These are phyloP conservation scores for Cercospora beticola DNA, from an alignment of 2,329 filamentous ascomycete species.

Conservation along the genomic window DNA sequence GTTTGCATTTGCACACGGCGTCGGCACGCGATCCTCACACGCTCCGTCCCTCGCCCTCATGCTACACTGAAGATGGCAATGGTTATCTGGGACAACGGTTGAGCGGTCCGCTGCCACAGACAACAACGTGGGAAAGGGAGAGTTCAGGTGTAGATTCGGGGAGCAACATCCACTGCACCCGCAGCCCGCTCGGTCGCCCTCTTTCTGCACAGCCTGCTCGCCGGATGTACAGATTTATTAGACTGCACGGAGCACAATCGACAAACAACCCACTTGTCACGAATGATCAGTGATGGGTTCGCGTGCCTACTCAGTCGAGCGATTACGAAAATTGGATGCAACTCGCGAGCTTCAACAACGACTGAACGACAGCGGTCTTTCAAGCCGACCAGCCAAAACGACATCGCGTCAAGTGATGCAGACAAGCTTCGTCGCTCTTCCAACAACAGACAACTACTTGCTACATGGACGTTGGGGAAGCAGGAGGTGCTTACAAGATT, in stretches of 20 bases:
- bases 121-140: background rate
- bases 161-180: background rate
- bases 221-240: too few relatives aligned
- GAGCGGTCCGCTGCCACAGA: background rate
- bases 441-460: background rate
- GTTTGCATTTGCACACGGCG: background rate
- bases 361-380: too few relatives aligned
- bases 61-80: background rate
- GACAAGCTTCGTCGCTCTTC: background rate
- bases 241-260: too few relatives aligned
- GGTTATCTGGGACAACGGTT: background rate
- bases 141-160: background rate
- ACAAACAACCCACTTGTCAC: too few relatives aligned
- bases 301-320: too few relatives aligned
- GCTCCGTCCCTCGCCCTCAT: background rate
- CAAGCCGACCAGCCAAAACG: background rate
- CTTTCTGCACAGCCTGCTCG: background rate
- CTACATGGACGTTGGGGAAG: background rate
- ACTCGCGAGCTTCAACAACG: too few relatives aligned
- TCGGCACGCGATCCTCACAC: background rate
- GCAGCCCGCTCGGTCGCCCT: background rate
- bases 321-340: too few relatives aligned
- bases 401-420: background rate
- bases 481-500: background rate
- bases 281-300: too few relatives aligned